Conservation (phyloP, 345 rosid species). For the Eutrema yunnanense region DNA sequence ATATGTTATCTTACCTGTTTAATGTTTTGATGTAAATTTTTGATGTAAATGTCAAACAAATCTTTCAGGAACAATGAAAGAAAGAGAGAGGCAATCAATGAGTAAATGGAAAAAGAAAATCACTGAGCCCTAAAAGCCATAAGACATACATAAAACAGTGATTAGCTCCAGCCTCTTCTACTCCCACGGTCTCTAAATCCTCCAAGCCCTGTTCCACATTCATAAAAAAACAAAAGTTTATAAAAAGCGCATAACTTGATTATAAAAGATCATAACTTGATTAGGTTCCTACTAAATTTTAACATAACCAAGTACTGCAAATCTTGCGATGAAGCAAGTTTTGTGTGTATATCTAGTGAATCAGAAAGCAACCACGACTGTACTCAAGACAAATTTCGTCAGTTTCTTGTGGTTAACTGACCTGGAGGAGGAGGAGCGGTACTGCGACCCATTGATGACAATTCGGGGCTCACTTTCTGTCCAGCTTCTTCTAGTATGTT, state of each 20-base stretch:
- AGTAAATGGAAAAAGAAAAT: conserved; percentile 7
- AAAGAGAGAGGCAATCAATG: background rate
- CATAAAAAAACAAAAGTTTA: background rate
- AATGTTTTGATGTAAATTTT: background rate
- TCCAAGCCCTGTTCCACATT: conserved; percentile 37
- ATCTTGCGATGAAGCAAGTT: too few relatives aligned
- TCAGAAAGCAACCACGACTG: background rate
- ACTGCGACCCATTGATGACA: conserved; percentile 95
- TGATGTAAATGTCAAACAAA: conserved; percentile 6
- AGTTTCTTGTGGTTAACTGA: conserved; percentile 25
- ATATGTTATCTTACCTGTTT: conserved; percentile 23
- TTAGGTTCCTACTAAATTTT: background rate
- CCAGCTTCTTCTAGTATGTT: conserved; percentile 95
- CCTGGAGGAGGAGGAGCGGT: conserved; percentile 91
- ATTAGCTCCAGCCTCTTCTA: conserved; percentile 52
- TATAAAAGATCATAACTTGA: background rate
- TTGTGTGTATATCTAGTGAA: background rate
- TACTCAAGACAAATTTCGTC: background rate
- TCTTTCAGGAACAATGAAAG: background rate
- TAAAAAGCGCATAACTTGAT: too few relatives aligned
- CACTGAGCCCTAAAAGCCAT: conserved; percentile 20
- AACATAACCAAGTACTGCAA: background rate
- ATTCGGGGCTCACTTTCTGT: conserved; percentile 82
- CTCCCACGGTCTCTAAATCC: conserved; percentile 66
- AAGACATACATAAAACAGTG: background rate